Conservation (phyloP, 805 yeast genomes). For the Metschnikowia orientalis region DNA sequence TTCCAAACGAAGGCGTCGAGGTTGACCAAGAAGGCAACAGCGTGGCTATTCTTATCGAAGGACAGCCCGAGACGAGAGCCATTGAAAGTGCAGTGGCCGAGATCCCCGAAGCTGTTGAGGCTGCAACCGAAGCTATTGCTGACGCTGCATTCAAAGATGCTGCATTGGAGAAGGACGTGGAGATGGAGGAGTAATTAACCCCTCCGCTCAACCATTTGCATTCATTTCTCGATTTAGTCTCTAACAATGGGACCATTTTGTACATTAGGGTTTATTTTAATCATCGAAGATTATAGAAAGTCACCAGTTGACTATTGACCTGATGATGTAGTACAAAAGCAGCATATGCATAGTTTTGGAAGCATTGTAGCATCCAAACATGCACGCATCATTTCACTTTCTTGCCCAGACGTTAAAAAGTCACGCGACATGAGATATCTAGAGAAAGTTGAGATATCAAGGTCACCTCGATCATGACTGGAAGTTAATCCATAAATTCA, state of each 20-base stretch:
- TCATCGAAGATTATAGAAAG: constrained; percentile 14
- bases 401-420: too few relatives aligned
- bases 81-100: constrained; percentile 10
- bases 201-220: constrained; percentile 3
- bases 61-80: constrained; percentile 9
- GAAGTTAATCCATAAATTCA: too few relatives aligned
- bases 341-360: background rate
- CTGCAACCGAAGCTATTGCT: constrained; percentile 14
- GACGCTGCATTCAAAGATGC: constrained; percentile 16
- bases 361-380: background rate
- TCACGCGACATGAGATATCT: too few relatives aligned
- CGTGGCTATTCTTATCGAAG: constrained; percentile 26
- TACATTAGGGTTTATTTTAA: constrained; percentile 15
- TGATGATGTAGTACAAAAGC: constrained; percentile 4
- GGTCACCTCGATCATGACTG: background rate
- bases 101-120: constrained; percentile 12
- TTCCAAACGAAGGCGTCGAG: constrained; percentile 31
- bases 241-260: constrained; percentile 14
- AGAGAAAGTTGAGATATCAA: background rate
- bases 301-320: constrained; percentile 5
- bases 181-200: constrained; percentile 16
- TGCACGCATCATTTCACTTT: too few relatives aligned
- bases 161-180: constrained; percentile 18
- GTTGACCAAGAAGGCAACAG: constrained; percentile 20
- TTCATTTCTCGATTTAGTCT: too few relatives aligned